These are phyloP conservation scores for Lactifluus echinatus DNA, from an alignment of 768 basidiomycete species.

Conservation along the genomic window DNA sequence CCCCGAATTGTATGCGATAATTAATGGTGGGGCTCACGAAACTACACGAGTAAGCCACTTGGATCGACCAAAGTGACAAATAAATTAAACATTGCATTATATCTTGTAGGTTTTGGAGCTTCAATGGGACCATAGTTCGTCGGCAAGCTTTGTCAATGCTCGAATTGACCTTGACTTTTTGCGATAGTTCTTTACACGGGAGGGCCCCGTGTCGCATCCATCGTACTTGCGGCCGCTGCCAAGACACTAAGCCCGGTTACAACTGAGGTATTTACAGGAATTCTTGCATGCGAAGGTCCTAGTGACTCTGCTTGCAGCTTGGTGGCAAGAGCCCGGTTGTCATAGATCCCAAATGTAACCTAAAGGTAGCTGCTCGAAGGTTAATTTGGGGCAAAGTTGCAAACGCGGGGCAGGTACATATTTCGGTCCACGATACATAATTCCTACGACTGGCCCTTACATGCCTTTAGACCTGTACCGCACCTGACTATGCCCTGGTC, in stretches of 20 bases:
- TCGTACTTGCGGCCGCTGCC: slow-evolving; percentile 68
- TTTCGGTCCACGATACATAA: neutral
- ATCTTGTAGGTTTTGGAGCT: slow-evolving; percentile 53
- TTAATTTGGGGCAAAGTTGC: slow-evolving; percentile 73
- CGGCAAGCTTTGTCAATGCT: neutral
- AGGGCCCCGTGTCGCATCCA: slow-evolving; percentile 48
- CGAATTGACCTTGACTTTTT: slow-evolving; percentile 15
- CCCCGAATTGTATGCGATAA: slow-evolving; percentile 25
- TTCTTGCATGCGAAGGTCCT: neutral
- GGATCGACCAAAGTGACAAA: neutral
- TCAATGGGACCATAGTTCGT: slow-evolving; percentile 56
- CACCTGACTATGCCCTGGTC: slow-evolving; percentile 49
- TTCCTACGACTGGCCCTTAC: neutral
- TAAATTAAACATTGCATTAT: neutral
- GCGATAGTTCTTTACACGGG: slow-evolving; percentile 52
- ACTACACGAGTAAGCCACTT: slow-evolving; percentile 23
- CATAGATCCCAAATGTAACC: slow-evolving; percentile 59
- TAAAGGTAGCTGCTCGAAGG: slow-evolving; percentile 57
- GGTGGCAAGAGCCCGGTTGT: slow-evolving; percentile 72
- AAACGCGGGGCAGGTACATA: slow-evolving; percentile 51
- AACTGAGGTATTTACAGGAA: slow-evolving; percentile 35
- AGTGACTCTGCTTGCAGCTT: slow-evolving; percentile 31
- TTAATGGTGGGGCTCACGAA: slow-evolving; percentile 30
- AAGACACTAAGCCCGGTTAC: slow-evolving; percentile 65
- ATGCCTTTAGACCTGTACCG: slow-evolving; percentile 51